Conservation (phyloP, 225 moss, liverwort and hornwort species). For the Takakia lepidozioides region DNA sequence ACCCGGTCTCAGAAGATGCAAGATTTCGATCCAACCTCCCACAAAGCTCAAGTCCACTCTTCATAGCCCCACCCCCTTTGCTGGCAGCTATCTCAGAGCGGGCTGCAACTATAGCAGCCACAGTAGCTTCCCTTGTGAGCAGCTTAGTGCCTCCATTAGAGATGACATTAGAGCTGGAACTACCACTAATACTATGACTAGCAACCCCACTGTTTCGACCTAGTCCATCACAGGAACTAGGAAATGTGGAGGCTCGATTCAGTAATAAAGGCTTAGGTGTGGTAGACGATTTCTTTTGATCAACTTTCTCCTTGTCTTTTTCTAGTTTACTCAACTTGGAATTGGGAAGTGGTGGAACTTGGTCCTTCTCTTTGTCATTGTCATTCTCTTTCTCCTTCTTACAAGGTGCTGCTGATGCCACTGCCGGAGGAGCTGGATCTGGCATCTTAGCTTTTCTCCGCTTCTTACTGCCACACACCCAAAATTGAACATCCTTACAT, state of each 20-base stretch:
- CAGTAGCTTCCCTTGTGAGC: constrained; percentile 29
- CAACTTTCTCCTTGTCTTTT: constrained; percentile 21
- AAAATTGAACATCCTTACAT: neutral
- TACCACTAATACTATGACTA: constrained; percentile 18
- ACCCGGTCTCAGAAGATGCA: constrained; percentile 25
- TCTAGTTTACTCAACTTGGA: constrained; percentile 36
- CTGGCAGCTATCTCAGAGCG: constrained; percentile 38
- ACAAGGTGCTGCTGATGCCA: constrained; percentile 15
- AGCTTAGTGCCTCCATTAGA: constrained; percentile 22
- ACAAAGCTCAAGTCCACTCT: constrained; percentile 17
- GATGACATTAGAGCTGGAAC: constrained; percentile 19
- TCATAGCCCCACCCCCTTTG: constrained; percentile 23
- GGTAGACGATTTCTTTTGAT: constrained; percentile 1
- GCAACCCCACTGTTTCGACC: constrained; percentile 19
- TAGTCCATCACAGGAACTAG: constrained; percentile 6
- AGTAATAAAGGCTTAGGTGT: constrained; percentile 30
- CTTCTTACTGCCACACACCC: constrained; percentile 26
- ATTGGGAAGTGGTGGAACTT: constrained; percentile 11
- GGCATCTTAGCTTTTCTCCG: constrained; percentile 49
- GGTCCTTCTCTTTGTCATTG: constrained; percentile 8
- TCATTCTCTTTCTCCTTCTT: constrained; percentile 34
- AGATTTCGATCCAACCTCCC: constrained; percentile 29
- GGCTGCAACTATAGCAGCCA: constrained; percentile 34
- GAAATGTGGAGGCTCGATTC: constrained; percentile 38
- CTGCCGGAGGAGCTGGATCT: constrained; percentile 18